These are phyloP conservation scores for Xerocomus nothofagi DNA, from an alignment of 1,284 basidiomycete genomes.

Conservation along the genomic window DNA sequence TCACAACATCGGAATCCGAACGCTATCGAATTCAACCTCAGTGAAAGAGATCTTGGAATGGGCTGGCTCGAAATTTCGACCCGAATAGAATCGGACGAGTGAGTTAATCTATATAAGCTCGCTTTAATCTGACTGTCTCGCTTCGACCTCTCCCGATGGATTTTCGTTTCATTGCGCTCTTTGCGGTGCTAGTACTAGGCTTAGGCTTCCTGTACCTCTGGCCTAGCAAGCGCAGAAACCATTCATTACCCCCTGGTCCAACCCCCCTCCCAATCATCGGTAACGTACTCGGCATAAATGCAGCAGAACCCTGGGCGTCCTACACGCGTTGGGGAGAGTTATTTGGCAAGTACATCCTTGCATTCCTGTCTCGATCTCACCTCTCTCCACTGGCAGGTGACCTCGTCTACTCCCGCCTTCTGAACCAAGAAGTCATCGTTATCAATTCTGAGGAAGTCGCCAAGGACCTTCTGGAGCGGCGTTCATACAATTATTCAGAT, in stretches of 20 bases:
- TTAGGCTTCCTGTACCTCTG: conserved; percentile 14
- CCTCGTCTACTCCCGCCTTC: conserved; percentile 28
- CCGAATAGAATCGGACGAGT: too few species aligned
- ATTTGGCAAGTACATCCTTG: conserved; percentile 17
- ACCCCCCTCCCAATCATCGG: conserved; percentile 28
- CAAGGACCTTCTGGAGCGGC: conserved; percentile 32
- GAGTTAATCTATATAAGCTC: too few species aligned
- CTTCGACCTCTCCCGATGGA: conserved; percentile 19
- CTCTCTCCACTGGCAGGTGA: conserved; percentile 21
- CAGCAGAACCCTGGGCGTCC: conserved; percentile 26
- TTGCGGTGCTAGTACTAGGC: not conserved
- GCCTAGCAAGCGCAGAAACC: conserved; percentile 2
- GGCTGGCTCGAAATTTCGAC: too few species aligned
- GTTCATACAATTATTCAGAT: conserved; percentile 34
- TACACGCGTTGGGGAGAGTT: conserved; percentile 28
- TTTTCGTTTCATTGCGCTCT: conserved; percentile 12
- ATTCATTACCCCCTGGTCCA: conserved; percentile 31
- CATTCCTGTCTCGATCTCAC: not conserved
- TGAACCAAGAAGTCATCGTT: conserved; percentile 32
- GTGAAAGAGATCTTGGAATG: too few species aligned
- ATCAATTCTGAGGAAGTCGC: conserved; percentile 30
- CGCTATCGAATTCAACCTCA: too few species aligned
- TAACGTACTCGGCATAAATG: conserved; percentile 26
- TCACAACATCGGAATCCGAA: too few species aligned
- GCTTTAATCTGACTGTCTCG: too few species aligned